Conservation (phyloP, 768 basidiomycete genomes). For the Coprinellus micaceus region DNA sequence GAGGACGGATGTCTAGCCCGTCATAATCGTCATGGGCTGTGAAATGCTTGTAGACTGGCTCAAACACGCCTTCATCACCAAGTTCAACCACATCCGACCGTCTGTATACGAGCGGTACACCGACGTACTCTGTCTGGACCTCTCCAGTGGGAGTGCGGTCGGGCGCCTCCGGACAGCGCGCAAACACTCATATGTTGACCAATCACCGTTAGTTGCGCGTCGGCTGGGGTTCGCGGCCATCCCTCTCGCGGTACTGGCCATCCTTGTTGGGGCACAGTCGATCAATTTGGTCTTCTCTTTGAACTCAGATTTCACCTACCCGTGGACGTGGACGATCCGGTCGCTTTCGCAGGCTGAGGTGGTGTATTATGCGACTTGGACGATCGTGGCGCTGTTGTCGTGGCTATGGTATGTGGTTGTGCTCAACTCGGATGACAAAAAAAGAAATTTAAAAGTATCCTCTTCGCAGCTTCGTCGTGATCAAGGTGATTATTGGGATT, state of each 20-base stretch:
- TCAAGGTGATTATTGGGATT: conserved; percentile 92
- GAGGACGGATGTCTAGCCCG: no score
- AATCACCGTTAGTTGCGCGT: conserved; percentile 90
- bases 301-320: conserved; percentile 34
- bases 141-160: conserved; percentile 74
- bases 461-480: conserved; percentile 75
- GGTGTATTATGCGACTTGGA: conserved; percentile 60
- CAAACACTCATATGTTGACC: conserved; percentile 67
- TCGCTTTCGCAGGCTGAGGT: conserved; percentile 46
- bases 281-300: conserved; percentile 55
- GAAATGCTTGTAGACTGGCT: conserved; percentile 98
- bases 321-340: conserved; percentile 42
- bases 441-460: no score
- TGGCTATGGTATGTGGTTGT: conserved; percentile 78
- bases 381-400: conserved; percentile 56
- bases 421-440: no score
- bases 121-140: conserved; percentile 92
- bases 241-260: conserved; percentile 80
- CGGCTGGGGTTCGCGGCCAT: conserved; percentile 91
- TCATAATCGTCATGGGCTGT: conserved; percentile 83
- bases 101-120: conserved; percentile 93
- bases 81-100: conserved; percentile 97
- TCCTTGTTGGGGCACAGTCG: conserved; percentile 75
- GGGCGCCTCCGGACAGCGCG: conserved; percentile 60
- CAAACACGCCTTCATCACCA: conserved; percentile 98